A percentile compares a stretch with the other conserved stretches of the same genome.
Evolutionary conservation across 2,329 filamentous ascomycete species (phyloP).

Genomic region (Cytospora leucostoma): DNA sequence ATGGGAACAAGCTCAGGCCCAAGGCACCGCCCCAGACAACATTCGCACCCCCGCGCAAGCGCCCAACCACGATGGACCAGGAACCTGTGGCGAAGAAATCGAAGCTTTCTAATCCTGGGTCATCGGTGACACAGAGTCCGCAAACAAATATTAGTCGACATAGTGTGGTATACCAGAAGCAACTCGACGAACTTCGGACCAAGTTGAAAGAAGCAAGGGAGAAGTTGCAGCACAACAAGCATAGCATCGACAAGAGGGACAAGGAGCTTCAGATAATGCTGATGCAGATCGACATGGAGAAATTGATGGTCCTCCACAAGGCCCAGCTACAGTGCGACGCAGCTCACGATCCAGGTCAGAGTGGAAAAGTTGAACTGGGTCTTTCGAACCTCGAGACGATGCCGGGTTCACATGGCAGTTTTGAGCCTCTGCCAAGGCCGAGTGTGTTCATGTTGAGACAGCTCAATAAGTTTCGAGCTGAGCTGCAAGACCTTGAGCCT

Average conservation of each 20-base stretch:
- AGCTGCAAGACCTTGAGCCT: background rate
- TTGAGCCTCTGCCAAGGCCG: background rate
- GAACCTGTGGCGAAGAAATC: no score
- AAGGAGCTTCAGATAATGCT: background rate
- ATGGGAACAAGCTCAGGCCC: no score
- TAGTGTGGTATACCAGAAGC: background rate
- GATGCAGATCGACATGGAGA: slow-evolving; percentile 10
- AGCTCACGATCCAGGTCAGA: background rate
- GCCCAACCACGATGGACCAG: no score
- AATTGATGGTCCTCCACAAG: background rate
- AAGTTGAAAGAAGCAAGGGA: slow-evolving; percentile 14
- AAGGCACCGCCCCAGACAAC: no score
- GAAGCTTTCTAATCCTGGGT: no score
- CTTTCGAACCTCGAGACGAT: background rate
- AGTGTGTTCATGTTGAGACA: background rate
- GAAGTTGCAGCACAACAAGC: slow-evolving; percentile 4
- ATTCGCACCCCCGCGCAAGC: no score
- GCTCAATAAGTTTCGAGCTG: background rate
- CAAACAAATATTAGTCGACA: background rate
- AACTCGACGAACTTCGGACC: background rate
- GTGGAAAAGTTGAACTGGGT: background rate
- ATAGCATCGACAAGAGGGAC: slow-evolving; percentile 9
- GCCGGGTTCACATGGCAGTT: background rate
- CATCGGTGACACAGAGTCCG: background rate
- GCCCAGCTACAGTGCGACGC: background rate